Evolutionary conservation across 2,329 filamentous ascomycete genomes (phyloP).

Genomic region (Basipetospora sp.): DNA sequence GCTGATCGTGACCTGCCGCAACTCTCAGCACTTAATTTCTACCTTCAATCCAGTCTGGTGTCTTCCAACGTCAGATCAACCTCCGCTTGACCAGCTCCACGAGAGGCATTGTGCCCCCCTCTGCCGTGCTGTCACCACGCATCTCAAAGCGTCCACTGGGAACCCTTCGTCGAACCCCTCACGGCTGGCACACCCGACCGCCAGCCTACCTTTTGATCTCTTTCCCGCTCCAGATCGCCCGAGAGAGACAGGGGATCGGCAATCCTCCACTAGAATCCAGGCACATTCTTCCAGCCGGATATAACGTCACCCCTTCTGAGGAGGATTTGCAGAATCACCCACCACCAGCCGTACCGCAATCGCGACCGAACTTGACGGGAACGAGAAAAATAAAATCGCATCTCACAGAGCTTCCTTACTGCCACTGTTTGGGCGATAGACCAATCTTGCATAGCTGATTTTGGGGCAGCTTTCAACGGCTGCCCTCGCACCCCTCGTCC

Average conservation of each 20-base stretch:
- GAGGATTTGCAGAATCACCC: no score
- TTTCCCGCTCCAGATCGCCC: neutral
- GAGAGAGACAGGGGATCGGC: neutral
- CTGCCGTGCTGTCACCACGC: no score
- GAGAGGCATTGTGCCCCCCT: no score
- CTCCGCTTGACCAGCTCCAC: no score
- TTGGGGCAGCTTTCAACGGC: constrained; percentile 4
- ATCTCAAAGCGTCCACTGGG: no score
- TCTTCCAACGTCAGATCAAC: constrained; percentile 2
- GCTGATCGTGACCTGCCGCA: neutral
- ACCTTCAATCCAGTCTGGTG: no score
- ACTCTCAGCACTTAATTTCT: constrained; percentile 3
- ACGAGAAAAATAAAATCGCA: neutral
- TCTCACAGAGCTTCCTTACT: no score
- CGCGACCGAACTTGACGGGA: neutral
- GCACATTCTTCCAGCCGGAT: constrained; percentile 3
- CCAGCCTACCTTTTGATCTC: neutral
- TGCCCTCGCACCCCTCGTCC: constrained; percentile 1
- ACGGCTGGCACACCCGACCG: no score
- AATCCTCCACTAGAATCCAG: neutral
- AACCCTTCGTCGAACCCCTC: no score
- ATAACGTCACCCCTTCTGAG: constrained; percentile 6
- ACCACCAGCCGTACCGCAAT: neutral
- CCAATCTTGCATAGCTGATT: neutral
- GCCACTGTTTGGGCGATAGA: no score